Percentiles rank a stretch among this genome's conserved stretches.
Evolutionary conservation across 305 asterid species (phyloP).

Genomic region (Rubia tinctorum): DNA sequence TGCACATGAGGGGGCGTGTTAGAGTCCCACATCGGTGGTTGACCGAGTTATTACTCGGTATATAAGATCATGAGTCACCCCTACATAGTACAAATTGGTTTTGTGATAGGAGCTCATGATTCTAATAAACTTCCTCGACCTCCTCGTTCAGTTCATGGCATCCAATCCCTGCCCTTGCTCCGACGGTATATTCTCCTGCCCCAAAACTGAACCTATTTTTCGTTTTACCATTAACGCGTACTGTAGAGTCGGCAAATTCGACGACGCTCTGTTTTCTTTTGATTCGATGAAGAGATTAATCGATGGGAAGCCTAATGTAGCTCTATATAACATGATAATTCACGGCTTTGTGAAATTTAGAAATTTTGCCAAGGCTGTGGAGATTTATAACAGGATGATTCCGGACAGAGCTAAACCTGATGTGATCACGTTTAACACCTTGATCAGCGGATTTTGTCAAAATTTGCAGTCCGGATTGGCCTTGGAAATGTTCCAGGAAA

Average conservation of each 20-base stretch:
- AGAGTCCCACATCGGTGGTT: too few species aligned
- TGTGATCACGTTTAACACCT: conserved; percentile 62
- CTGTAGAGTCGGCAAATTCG: conserved; percentile 56
- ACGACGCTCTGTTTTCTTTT: conserved; percentile 58
- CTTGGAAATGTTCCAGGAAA: conserved; percentile 69
- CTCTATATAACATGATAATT: conserved; percentile 62
- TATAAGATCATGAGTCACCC: too few species aligned
- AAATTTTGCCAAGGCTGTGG: conserved; percentile 46
- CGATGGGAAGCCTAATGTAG: conserved; percentile 71
- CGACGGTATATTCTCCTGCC: conserved; percentile 89
- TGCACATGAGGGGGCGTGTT: too few species aligned
- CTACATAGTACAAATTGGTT: too few species aligned
- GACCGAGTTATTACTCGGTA: too few species aligned
- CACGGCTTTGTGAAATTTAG: conserved; percentile 76
- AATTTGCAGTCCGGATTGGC: conserved; percentile 49
- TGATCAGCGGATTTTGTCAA: conserved; percentile 79
- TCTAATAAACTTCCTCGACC: too few species aligned
- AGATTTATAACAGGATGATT: conserved; percentile 57
- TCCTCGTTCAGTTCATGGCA: conserved; percentile 66
- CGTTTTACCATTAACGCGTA: conserved; percentile 60
- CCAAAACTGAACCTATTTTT: conserved; percentile 61
- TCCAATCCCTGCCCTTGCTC: conserved; percentile 93
- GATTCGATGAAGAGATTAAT: conserved; percentile 65
- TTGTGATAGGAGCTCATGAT: too few species aligned
- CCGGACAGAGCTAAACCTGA: conserved; percentile 71